Base-by-base conservation (phyloP, 2,329 filamentous ascomycete genomes). In the Berkeleyomyces basicola region DNA sequence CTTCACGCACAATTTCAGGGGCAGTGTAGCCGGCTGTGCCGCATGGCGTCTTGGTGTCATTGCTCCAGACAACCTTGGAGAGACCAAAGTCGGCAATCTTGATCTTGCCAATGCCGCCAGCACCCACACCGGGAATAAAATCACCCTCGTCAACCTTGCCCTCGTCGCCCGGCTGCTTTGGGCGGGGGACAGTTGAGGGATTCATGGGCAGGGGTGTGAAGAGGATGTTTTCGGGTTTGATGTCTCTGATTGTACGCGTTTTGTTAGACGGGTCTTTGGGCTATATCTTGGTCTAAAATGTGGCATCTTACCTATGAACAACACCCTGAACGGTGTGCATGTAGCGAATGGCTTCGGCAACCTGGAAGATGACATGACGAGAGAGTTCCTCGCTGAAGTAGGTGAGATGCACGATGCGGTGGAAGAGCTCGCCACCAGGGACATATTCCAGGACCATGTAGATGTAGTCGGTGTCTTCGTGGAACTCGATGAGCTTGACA, bases 81-180 rank as follows among this genome's bases (percentile, higher is more conserved):
- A 99, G 79, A 61, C 93, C 93, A 71, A 99, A 99, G 71, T 99
- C 93, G 71, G 93, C 93, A 73, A 99, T 92, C 78, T 99, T 97
- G 76, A 99, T 96, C 67, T 82, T 78, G 40, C 93, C 93, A 66
- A 99, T 99, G 47, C 92, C 93, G 64, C 93, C 93, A 0, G 88
- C 80, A 49, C 93, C 93, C 43, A 86, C 75, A 1, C 91, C 91
- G 16, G 78, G 81, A 65, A 93, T 79, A 67, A 95, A 99, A 70
- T 97, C 92, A 67, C 93, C 93, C 73, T 99, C 93, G 65, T 99
- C 93, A 3, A 85, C 88, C 77, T 99, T 99, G 71, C 97, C 92
- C 74, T 99, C 93, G 68, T 99, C 93, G 37, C 93, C 93, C 1
- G 90, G 85, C 63, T 86, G 84, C 71, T 80, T 86, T 1, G 90